Evolutionary conservation across 1,284 basidiomycete species (phyloP), one percentile per base, ranked within the genome.

Genomic region (Pseudozyma tsukubaensis): DNA sequence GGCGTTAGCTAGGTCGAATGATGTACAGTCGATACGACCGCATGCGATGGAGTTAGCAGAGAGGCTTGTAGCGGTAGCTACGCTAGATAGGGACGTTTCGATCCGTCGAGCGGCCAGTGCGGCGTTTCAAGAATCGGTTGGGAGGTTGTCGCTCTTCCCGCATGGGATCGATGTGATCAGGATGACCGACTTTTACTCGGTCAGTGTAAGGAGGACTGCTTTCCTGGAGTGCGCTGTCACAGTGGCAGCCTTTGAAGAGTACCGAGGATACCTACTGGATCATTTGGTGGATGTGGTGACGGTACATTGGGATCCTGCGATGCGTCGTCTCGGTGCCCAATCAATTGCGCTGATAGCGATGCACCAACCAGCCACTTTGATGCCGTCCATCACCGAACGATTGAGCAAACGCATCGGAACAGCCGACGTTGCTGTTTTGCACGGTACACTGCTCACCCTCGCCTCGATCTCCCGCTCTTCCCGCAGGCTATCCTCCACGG

Each of bases 91-190:
- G 32, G 97, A 99, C 83, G 91, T 98, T 13, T 92, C 94, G 63
- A 94, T 99, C 51, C 89, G 97, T n/a, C 87, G 97, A 68, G 97
- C 97, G 4, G 94, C 96, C 3, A 98, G 95, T 85, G 97, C 97
- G 10, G 94, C 96, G 4, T 99, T 94, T 84, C 97, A 99, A 84
- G 97, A 99, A 85, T 92, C 92, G 79, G 97, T 98, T 43, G 97
- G 97, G 10, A 88, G 97, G 78, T 92, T 92, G 53, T 50, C 54
- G 52, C 86, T 94, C 55, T 95, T 98, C 82, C 91, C 93, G 42
- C 91, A 95, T 85, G 97, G 97, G 0, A 97, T 99, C 65, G 93
- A 94, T 78, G 91, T 97, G 16, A 87, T 99, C 36, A 88, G 90
- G 48, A 92, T 92, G 84, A 94, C 93, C 1, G 97, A 99, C 86